Conservation (phyloP, 2,329 filamentous ascomycete genomes). For the Alternaria gaisen region DNA sequence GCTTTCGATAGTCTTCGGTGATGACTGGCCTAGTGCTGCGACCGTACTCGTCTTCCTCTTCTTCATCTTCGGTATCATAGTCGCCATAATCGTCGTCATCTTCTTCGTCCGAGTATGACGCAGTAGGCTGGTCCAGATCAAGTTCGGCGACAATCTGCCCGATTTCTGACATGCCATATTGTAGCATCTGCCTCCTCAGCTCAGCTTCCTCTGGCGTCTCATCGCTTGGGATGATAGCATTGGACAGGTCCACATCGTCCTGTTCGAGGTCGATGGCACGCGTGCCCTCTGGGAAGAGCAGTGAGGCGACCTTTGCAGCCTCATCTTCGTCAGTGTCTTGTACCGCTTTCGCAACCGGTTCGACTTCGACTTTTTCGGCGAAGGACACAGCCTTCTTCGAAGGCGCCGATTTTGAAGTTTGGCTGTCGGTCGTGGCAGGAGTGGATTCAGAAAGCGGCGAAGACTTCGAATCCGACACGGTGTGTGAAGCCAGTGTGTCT, state of each 20-base stretch:
- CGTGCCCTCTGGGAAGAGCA: conserved; percentile 43
- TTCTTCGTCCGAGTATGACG: conserved; percentile 61
- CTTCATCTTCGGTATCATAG: conserved; percentile 61
- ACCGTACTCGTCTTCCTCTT: conserved; percentile 80
- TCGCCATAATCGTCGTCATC: conserved; percentile 52
- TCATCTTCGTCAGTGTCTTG: conserved; percentile 34
- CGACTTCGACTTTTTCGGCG: conserved; percentile 63
- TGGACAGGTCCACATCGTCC: conserved; percentile 49
- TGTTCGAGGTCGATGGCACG: conserved; percentile 57
- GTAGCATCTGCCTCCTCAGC: conserved; percentile 85
- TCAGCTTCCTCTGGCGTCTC: conserved; percentile 83
- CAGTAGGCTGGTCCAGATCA: conserved; percentile 74
- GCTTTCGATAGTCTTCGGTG: conserved; percentile 75
- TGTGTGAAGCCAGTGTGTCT: background rate
- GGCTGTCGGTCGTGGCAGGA: background rate
- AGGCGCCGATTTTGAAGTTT: background rate
- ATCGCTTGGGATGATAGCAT: conserved; percentile 72
- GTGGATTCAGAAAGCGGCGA: background rate
- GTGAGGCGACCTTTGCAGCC: conserved; percentile 37
- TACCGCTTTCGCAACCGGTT: conserved; percentile 21
- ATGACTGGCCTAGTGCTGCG: conserved; percentile 73
- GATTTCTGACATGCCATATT: conserved; percentile 87
- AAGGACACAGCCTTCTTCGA: conserved; percentile 70
- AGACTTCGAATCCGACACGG: background rate
- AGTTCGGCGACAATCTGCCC: conserved; percentile 93